These are phyloP conservation scores for Blastocystis sp. DNA, from an alignment of 352 stramenopile species.

Conservation along the genomic window DNA sequence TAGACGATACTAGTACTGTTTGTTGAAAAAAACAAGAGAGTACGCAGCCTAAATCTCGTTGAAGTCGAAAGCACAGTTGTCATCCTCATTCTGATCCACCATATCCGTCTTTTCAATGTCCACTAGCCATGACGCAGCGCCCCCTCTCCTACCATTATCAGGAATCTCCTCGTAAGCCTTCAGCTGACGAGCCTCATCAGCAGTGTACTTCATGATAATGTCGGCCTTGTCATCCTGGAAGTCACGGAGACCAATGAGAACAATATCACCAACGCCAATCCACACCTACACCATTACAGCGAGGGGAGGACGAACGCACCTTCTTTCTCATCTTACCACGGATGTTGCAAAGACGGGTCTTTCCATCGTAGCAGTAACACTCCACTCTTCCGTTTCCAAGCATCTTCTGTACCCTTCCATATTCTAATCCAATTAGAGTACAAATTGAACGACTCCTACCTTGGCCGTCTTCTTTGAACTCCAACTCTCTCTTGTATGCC, in stretches of 20 bases:
- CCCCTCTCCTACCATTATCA: constrained; percentile 79
- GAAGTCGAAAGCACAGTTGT: constrained; percentile 85
- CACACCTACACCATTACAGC: constrained; percentile 31
- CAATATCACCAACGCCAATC: constrained; percentile 87
- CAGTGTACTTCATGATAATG: constrained; percentile 91
- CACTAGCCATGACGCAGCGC: constrained; percentile 52
- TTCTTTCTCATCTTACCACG: constrained; percentile 87
- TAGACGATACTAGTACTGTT: background rate
- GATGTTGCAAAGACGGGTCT: constrained; percentile 84
- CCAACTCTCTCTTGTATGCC: constrained; percentile 96
- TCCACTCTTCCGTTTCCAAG: constrained; percentile 83
- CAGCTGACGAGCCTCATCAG: constrained; percentile 89
- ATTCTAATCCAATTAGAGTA: constrained; percentile 70
- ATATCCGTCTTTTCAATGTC: constrained; percentile 85
- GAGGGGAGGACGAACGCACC: constrained; percentile 72
- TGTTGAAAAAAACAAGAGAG: background rate
- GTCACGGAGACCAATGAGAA: constrained; percentile 94
- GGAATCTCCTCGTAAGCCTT: constrained; percentile 98
- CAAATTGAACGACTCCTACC: constrained; percentile 74
- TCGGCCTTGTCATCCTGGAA: constrained; percentile 99
- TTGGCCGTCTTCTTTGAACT: constrained; percentile 98
- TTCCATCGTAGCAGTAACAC: constrained; percentile 84
- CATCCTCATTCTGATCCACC: constrained; percentile 81
- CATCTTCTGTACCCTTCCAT: constrained; percentile 72
- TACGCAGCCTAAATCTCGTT: constrained; percentile 80